A percentile compares a stretch with the other conserved stretches of the same genome.
These are phyloP conservation scores for Penicillium sp. DNA, from an alignment of 2,329 filamentous ascomycete species.

Conservation along the genomic window DNA sequence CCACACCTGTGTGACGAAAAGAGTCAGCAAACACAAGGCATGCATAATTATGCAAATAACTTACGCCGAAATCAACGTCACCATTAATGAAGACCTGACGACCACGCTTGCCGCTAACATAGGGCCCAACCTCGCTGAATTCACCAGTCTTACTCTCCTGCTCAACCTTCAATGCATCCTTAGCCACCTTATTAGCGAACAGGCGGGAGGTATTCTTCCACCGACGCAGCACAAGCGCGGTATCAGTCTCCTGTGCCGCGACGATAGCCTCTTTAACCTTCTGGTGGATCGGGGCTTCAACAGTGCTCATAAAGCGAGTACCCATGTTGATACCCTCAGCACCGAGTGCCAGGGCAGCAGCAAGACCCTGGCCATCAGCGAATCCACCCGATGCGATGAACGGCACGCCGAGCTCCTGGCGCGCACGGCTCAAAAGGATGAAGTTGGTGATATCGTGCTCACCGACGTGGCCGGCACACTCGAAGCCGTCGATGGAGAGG, in stretches of 20 bases:
- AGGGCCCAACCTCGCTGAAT: slow-evolving; percentile 82
- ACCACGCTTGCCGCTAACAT: slow-evolving; percentile 86
- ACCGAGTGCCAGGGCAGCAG: slow-evolving; percentile 83
- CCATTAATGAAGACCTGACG: slow-evolving; percentile 89
- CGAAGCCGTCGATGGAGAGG: slow-evolving; percentile 93
- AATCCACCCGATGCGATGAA: slow-evolving; percentile 97
- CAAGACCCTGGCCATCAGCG: slow-evolving; percentile 88
- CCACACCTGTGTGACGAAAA: slow-evolving; percentile 66
- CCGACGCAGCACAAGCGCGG: slow-evolving; percentile 77
- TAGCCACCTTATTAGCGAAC: slow-evolving; percentile 85
- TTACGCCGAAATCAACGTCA: slow-evolving; percentile 83
- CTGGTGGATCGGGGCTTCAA: slow-evolving; percentile 85
- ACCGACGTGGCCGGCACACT: slow-evolving; percentile 73
- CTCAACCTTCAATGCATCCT: slow-evolving; percentile 79
- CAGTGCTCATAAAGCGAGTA: slow-evolving; percentile 93
- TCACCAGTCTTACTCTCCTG: slow-evolving; percentile 77
- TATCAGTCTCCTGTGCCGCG: slow-evolving; percentile 83
- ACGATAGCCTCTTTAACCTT: slow-evolving; percentile 96
- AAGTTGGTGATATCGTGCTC: slow-evolving; percentile 55
- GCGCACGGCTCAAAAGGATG: slow-evolving; percentile 72
- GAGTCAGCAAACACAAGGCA: slow-evolving; percentile 10
- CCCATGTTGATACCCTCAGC: slow-evolving; percentile 98
- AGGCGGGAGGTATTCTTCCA: slow-evolving; percentile 92
- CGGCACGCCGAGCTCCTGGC: slow-evolving; percentile 78
- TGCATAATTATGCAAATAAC: slow-evolving; percentile 35